Evolutionary conservation across 2,329 filamentous ascomycete species (phyloP).

Genomic region (Immersiporthe knoxdaviesiana): DNA sequence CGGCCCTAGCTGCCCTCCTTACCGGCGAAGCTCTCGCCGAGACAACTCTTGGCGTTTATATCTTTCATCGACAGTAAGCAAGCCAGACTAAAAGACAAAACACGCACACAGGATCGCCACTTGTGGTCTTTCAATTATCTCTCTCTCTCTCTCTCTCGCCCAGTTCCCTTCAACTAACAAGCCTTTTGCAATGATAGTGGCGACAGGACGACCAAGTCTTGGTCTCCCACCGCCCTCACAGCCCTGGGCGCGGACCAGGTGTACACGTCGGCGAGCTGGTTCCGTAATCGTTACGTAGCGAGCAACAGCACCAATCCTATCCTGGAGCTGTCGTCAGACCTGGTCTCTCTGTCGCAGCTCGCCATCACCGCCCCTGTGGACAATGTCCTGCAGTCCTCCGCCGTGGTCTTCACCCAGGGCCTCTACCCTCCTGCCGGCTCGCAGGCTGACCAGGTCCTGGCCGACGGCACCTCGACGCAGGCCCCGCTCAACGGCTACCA

Average conservation of each 20-base stretch:
- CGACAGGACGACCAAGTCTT: slow-evolving; percentile 80
- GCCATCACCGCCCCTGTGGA: slow-evolving; percentile 73
- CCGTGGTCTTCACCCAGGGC: slow-evolving; percentile 79
- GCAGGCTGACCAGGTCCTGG: slow-evolving; percentile 62
- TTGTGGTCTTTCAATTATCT: not conserved
- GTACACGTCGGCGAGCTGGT: slow-evolving; percentile 73
- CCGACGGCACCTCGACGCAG: slow-evolving; percentile 69
- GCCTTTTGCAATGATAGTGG: slow-evolving; percentile 55
- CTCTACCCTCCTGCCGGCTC: slow-evolving; percentile 78
- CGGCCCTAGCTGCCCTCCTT: slow-evolving; percentile 46
- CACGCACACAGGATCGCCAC: not conserved
- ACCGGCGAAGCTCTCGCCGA: slow-evolving; percentile 50
- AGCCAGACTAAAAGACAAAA: slow-evolving; percentile 25
- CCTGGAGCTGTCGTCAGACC: slow-evolving; percentile 64
- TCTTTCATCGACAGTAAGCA: slow-evolving; percentile 75
- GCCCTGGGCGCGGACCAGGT: slow-evolving; percentile 79
- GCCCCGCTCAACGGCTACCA: slow-evolving; percentile 81
- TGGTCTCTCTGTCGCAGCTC: slow-evolving; percentile 72
- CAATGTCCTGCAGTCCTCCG: slow-evolving; percentile 78
- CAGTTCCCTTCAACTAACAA: not conserved
- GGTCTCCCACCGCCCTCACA: slow-evolving; percentile 73
- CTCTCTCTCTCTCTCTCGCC: not conserved
- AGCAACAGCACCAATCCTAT: slow-evolving; percentile 63
- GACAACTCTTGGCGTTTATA: slow-evolving; percentile 78
- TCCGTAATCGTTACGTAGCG: slow-evolving; percentile 74